Percentiles rank a stretch among this genome's conserved stretches.
These are phyloP conservation scores for Cyberlindnera petersonii DNA, from an alignment of 805 yeast genomes.

Conservation along the genomic window DNA sequence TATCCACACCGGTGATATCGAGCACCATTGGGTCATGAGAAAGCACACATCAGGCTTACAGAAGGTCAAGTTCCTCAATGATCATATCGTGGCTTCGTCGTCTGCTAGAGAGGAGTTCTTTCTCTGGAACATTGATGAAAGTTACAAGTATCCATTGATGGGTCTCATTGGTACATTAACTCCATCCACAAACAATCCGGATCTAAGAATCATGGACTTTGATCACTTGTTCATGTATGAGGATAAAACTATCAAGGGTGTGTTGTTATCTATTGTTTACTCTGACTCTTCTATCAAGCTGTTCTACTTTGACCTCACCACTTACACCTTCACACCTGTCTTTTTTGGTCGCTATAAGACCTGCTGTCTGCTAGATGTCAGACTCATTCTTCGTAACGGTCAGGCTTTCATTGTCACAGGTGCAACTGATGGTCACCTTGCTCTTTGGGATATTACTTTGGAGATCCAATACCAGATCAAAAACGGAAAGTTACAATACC, in stretches of 20 bases:
- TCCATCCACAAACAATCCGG: slow-evolving; percentile 61
- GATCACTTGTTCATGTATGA: slow-evolving; percentile 41
- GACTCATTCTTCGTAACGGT: slow-evolving; percentile 35
- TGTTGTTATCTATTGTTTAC: slow-evolving; percentile 65
- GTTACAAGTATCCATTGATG: slow-evolving; percentile 41
- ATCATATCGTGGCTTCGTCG: slow-evolving; percentile 46
- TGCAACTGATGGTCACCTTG: slow-evolving; percentile 80
- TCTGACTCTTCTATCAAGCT: slow-evolving; percentile 77
- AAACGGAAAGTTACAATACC: slow-evolving; percentile 9
- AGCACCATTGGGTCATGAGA: slow-evolving; percentile 57
- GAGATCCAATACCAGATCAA: slow-evolving; percentile 23
- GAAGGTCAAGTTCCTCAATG: slow-evolving; percentile 56
- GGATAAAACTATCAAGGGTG: slow-evolving; percentile 34
- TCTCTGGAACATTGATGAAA: slow-evolving; percentile 61
- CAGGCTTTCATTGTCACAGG: slow-evolving; percentile 45
- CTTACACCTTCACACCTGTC: slow-evolving; percentile 40
- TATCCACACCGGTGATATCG: slow-evolving; percentile 37
- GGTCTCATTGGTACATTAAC: slow-evolving; percentile 49
- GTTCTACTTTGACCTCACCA: slow-evolving; percentile 47
- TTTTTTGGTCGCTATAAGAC: slow-evolving; percentile 55
- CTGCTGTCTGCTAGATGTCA: slow-evolving; percentile 71
- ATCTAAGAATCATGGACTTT: slow-evolving; percentile 87
- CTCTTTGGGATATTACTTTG: slow-evolving; percentile 52
- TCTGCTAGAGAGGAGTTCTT: slow-evolving; percentile 88
- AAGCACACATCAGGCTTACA: slow-evolving; percentile 90